Percentiles rank a stretch among this genome's conserved stretches.
These are phyloP conservation scores for Collybiopsis luxurians DNA, from an alignment of 768 basidiomycete genomes.

Conservation along the genomic window DNA sequence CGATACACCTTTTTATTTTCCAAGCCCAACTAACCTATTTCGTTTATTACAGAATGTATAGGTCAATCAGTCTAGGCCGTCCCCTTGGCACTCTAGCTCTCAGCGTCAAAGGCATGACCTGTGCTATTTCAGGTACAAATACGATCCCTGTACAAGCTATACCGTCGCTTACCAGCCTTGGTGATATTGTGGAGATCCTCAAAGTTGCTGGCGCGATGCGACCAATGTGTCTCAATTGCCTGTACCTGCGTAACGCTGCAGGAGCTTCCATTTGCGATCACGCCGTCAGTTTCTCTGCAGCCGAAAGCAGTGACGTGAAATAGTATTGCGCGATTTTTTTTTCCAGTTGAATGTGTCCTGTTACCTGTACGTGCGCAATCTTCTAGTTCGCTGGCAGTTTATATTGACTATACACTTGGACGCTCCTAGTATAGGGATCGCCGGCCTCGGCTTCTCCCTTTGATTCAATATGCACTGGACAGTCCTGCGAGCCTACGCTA, in stretches of 20 bases:
- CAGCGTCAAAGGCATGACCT: conserved; percentile 13
- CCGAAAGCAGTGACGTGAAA: too few relatives aligned
- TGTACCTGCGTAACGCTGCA: conserved; percentile 4
- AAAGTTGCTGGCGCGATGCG: conserved; percentile 9
- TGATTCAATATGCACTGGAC: not conserved
- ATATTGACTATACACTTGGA: not conserved
- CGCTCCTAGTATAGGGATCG: not conserved
- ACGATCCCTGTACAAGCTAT: conserved; percentile 9
- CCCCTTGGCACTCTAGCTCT: conserved; percentile 11
- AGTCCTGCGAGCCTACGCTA: not conserved
- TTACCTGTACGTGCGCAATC: too few relatives aligned
- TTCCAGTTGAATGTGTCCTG: too few relatives aligned
- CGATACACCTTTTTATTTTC: not conserved
- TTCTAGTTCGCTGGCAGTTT: too few relatives aligned
- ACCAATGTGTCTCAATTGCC: conserved; percentile 12
- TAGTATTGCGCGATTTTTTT: too few relatives aligned
- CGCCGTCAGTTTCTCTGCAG: not conserved
- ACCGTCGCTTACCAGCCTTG: not conserved
- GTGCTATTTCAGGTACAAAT: conserved; percentile 9
- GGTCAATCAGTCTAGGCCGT: not conserved
- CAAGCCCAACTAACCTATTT: not conserved
- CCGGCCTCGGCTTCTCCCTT: not conserved
- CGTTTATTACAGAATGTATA: conserved; percentile 2
- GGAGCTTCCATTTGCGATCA: conserved; percentile 2
- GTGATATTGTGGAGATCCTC: conserved; percentile 7